These are phyloP conservation scores for Achaetomium macrosporum DNA, from an alignment of 2,329 filamentous ascomycete species.

Conservation along the genomic window DNA sequence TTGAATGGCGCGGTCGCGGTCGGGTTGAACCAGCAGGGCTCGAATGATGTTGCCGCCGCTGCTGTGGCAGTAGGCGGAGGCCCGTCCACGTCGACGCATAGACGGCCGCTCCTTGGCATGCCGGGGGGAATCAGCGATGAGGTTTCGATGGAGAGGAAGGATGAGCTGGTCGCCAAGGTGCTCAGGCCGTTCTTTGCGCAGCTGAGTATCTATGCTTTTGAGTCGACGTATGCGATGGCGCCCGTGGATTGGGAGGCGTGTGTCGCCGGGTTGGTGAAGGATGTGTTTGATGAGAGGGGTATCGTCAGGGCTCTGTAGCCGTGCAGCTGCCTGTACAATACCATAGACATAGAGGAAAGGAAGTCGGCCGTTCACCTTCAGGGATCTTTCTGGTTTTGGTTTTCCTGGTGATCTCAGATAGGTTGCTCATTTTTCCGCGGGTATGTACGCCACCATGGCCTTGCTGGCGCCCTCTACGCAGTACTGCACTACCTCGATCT, in stretches of 20 bases:
- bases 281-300: slow-evolving; percentile 74
- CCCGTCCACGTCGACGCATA: slow-evolving; percentile 32
- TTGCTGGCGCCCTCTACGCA: slow-evolving; percentile 89
- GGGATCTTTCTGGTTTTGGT: background rate
- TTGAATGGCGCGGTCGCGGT: slow-evolving; percentile 39
- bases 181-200: slow-evolving; percentile 85
- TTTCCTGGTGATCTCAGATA: background rate
- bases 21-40: slow-evolving; percentile 17
- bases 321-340: background rate
- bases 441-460: slow-evolving; percentile 61
- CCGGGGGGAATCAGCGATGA: slow-evolving; percentile 50
- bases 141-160: slow-evolving; percentile 52
- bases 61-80: slow-evolving; percentile 25
- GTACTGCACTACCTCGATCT: slow-evolving; percentile 78
- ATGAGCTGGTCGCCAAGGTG: slow-evolving; percentile 69
- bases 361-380: background rate
- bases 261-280: slow-evolving; percentile 57
- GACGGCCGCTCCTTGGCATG: slow-evolving; percentile 47
- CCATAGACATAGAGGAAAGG: background rate
- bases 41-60: slow-evolving; percentile 28
- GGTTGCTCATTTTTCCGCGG: slow-evolving; percentile 24
- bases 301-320: slow-evolving; percentile 53
- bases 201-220: slow-evolving; percentile 88
- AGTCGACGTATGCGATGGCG: slow-evolving; percentile 84
- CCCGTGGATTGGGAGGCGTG: slow-evolving; percentile 60